These are phyloP conservation scores for Kodamaea alishanica DNA, from an alignment of 1,139 yeast species.

Conservation along the genomic window DNA sequence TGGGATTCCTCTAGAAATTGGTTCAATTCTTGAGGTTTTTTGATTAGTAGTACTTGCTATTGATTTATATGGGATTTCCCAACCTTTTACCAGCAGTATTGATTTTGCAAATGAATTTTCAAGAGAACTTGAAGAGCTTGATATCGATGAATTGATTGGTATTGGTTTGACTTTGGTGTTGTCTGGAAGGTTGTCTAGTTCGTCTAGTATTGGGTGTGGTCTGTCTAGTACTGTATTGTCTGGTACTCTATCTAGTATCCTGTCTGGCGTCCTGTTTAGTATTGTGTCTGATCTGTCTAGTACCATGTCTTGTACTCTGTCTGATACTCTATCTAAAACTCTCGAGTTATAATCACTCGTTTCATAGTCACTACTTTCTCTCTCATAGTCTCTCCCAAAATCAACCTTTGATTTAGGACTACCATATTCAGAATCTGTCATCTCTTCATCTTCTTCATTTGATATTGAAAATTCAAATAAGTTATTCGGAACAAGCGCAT, in stretches of 20 bases:
- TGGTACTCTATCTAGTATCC: constrained; percentile 1
- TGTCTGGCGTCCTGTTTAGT: not conserved
- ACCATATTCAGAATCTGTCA: not conserved
- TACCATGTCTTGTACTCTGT: too few species aligned
- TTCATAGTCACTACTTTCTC: not conserved
- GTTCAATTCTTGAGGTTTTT: constrained; percentile 11
- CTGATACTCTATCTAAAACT: constrained; percentile 1
- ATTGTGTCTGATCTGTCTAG: not conserved
- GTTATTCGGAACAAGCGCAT: constrained; percentile 32
- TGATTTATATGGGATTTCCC: constrained; percentile 45
- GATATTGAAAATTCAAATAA: not conserved
- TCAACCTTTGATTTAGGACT: too few species aligned
- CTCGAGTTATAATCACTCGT: constrained; percentile 1
- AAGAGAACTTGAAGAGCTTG: constrained; percentile 22
- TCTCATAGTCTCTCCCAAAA: too few species aligned
- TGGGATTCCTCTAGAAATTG: constrained; percentile 22
- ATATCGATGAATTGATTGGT: constrained; percentile 23
- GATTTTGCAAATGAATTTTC: constrained; percentile 29
- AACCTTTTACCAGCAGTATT: constrained; percentile 32
- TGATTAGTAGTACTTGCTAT: constrained; percentile 11
- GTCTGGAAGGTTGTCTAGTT: constrained; percentile 4
- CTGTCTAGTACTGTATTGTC: not conserved
- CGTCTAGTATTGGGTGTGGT: constrained; percentile 2
- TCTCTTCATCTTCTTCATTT: not conserved
- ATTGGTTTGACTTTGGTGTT: constrained; percentile 20